Base-by-base conservation (phyloP, 2,329 filamentous ascomycete genomes). In the Xylariaceae sp. region DNA sequence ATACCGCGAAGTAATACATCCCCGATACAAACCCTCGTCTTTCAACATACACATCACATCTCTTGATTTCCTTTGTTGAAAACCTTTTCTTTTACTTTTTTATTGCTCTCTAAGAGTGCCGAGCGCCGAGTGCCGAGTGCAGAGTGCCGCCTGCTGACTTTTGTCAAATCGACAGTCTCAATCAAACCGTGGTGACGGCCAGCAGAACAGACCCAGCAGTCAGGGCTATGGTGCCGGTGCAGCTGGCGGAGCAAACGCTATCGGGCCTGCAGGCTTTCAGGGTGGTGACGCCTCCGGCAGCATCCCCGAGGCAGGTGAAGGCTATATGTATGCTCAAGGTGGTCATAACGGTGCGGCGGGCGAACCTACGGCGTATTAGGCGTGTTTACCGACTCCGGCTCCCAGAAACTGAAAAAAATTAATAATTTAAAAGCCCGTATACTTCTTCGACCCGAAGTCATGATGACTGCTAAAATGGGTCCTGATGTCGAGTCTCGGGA, bases 1-100 rank as follows among this genome's bases (percentile, higher is more conserved):
- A 71, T 99, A 97, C 73, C 87, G 94, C 72, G 94, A 99, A 82
- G 94, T 97, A 81, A 83, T 87, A 65, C 47, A 53, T 34, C 46
- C 55, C 41, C 47, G 50, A 47, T 56, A 49, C 30, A 51, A 44
- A 48, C 40, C 50, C 39, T 51, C 47, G 32, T 40, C 7, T 46
- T 53, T 9, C 8, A 40, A 32, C 51, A 50, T 48, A 37, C 3
- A 49, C 44, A 19, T 19, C 19, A 19, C 53, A 49, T 46, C 51
- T 57, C 47, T 37, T 34, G 8, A 7, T 47, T 27, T 1, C 34
- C 6, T 40, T 31, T 42, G 29, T 26, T n/a, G 19, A 9, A 19
- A 19, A 19, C 19, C 19, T 19, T 19, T 19, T 19, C 19, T 19
- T 19, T 47, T 6, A 9, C 9, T 2, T 29, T 7, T 8, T 6